A percentile compares a stretch with the other conserved stretches of the same genome.
Conservation (phyloP, 331 rosid genomes). For the Quercus phellos region DNA sequence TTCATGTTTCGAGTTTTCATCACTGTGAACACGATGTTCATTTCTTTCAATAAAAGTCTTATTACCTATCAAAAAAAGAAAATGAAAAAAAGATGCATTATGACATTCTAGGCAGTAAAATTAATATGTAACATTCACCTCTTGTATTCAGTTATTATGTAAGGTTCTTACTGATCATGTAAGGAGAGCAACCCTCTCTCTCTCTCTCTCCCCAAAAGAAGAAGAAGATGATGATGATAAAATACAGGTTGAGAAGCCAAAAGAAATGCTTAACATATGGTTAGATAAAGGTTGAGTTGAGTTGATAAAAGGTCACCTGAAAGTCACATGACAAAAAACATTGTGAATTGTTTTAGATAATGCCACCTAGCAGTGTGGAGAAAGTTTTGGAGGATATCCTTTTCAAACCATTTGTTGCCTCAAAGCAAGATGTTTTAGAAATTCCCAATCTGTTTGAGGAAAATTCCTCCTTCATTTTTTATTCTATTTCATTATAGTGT, state of each 20-base stretch:
- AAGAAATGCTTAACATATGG: background rate
- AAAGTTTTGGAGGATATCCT: background rate
- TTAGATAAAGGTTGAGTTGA: background rate
- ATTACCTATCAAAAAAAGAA: too few relatives aligned
- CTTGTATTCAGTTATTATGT: background rate
- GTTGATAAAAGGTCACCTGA: background rate
- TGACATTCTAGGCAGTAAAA: background rate
- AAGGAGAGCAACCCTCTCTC: background rate
- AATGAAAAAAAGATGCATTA: background rate
- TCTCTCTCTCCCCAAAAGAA: background rate
- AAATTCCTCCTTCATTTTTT: background rate
- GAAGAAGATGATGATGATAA: background rate
- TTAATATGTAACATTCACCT: background rate
- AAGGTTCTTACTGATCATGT: background rate
- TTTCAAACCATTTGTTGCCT: background rate
- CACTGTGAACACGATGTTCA: too few relatives aligned
- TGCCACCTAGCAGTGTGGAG: background rate
- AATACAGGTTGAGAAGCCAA: background rate
- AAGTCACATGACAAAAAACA: background rate
- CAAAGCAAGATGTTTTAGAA: background rate
- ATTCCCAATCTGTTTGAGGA: background rate
- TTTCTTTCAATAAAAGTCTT: too few relatives aligned
- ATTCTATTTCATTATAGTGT: background rate
- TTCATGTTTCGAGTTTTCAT: too few relatives aligned
- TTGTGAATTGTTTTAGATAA: background rate